Percentiles rank a stretch among this genome's conserved stretches.
These are phyloP conservation scores for Nadsonia starkeyi-henricii DNA, from an alignment of 1,139 yeast species.

Conservation along the genomic window DNA sequence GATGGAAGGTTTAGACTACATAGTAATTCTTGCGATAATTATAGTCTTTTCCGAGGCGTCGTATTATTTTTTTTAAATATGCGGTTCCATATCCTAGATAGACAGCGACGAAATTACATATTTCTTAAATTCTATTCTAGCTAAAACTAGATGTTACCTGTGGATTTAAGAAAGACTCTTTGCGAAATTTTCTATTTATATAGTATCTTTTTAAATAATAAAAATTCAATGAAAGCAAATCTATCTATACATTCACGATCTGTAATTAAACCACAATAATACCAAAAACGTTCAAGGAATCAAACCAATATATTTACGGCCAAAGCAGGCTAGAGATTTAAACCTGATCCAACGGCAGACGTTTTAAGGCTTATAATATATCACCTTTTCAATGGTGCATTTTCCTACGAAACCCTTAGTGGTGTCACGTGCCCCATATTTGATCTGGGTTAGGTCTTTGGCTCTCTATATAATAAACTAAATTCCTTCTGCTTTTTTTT, in stretches of 20 bases:
- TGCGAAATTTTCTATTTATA: background rate
- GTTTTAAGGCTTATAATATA: too few species aligned
- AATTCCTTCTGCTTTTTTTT: too few species aligned
- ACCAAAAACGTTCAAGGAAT: too few species aligned
- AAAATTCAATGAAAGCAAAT: too few species aligned
- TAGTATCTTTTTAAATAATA: too few species aligned
- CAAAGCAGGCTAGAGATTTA: too few species aligned
- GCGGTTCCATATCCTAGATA: background rate
- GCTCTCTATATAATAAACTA: background rate
- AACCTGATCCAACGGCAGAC: too few species aligned
- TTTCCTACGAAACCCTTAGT: background rate
- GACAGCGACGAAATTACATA: background rate
- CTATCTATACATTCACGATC: too few species aligned
- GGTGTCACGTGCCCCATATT: background rate
- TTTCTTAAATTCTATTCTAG: background rate
- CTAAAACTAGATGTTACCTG: background rate
- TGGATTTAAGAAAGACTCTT: background rate
- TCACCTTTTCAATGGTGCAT: too few species aligned
- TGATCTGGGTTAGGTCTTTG: background rate
- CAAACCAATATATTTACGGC: too few species aligned
- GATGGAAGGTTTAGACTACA: background rate
- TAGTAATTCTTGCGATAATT: background rate
- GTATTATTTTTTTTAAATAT: background rate
- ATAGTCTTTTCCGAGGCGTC: background rate
- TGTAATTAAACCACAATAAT: too few species aligned